phyloP scores from a whole-genome alignment of 2,329 filamentous ascomycete genomes.

The Aureobasidium sp. region DNA sequence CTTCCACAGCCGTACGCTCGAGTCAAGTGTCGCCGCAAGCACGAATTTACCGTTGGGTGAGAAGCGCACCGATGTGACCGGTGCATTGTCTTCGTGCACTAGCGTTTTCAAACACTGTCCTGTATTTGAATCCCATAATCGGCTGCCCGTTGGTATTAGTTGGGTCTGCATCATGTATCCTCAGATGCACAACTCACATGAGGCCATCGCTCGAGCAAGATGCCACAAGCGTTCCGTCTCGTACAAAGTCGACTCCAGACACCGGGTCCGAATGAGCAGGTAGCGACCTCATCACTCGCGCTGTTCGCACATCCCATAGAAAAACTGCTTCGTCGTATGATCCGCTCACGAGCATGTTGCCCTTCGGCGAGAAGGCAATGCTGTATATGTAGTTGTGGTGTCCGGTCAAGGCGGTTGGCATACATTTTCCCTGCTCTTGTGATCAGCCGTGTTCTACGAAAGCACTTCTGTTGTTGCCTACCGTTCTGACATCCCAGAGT shows the following conservation, averaged over 20 bases:
- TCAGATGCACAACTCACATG: slow-evolving; percentile 49
- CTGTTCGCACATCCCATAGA: slow-evolving; percentile 89
- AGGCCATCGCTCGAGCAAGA: slow-evolving; percentile 88
- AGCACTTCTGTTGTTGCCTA: slow-evolving; percentile 22
- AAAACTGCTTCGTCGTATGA: slow-evolving; percentile 97
- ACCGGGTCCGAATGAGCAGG: slow-evolving; percentile 95
- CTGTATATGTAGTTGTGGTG: slow-evolving; percentile 97
- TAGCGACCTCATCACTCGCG: slow-evolving; percentile 77
- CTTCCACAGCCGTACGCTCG: slow-evolving; percentile 86
- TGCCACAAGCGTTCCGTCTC: slow-evolving; percentile 85
- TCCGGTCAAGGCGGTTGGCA: slow-evolving; percentile 61
- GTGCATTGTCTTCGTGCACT: slow-evolving; percentile 91
- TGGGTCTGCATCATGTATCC: not conserved
- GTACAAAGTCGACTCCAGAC: slow-evolving; percentile 83
- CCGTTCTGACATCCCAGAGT: slow-evolving; percentile 68
- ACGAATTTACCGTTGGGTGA: slow-evolving; percentile 91
- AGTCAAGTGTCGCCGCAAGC: slow-evolving; percentile 85
- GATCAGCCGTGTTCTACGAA: not conserved
- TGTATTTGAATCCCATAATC: slow-evolving; percentile 92
- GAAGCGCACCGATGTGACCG: slow-evolving; percentile 84
- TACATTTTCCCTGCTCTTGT: slow-evolving; percentile 44
- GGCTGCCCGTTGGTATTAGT: slow-evolving; percentile 37
- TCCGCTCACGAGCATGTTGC: slow-evolving; percentile 91
- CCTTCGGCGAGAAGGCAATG: slow-evolving; percentile 92
- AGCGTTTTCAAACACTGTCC: slow-evolving; percentile 92